phyloP scores from a whole-genome alignment of 768 basidiomycete genomes.

The Rhizopogon sp. region DNA sequence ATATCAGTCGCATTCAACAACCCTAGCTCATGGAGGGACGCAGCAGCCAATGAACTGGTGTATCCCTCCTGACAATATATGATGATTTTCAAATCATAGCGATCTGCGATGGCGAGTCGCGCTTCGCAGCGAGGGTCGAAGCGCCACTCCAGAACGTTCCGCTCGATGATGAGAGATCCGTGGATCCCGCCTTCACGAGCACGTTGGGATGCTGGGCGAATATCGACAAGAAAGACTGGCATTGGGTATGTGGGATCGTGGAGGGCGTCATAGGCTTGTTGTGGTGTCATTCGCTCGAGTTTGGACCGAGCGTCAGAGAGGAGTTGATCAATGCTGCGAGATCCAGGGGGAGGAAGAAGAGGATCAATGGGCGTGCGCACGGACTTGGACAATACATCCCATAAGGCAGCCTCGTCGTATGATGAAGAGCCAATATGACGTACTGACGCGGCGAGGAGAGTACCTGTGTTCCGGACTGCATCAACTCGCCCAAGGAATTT shows the following conservation, averaged over 20 bases:
- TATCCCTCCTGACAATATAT: constrained; percentile 73
- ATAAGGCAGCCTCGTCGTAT: constrained; percentile 63
- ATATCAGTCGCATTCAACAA: constrained; percentile 74
- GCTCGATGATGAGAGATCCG: constrained; percentile 69
- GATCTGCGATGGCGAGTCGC: constrained; percentile 60
- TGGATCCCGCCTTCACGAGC: constrained; percentile 51
- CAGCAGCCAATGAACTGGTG: constrained; percentile 68
- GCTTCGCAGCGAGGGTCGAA: constrained; percentile 66
- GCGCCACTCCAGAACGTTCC: constrained; percentile 76
- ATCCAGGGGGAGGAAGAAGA: constrained; percentile 57
- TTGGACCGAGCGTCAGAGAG: constrained; percentile 55
- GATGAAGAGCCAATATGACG: constrained; percentile 47
- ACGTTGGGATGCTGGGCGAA: constrained; percentile 62
- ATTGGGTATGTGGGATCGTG: constrained; percentile 45
- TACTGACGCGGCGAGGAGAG: constrained; percentile 40
- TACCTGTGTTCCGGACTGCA: constrained; percentile 29
- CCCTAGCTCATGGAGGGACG: constrained; percentile 63
- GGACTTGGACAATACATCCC: constrained; percentile 67
- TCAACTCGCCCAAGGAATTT: constrained; percentile 67
- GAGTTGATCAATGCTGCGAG: constrained; percentile 52
- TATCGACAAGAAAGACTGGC: constrained; percentile 74
- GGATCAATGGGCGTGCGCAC: constrained; percentile 57
- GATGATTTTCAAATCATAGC: constrained; percentile 72
- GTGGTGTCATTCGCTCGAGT: constrained; percentile 58
- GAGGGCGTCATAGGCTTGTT: constrained; percentile 57